These are phyloP conservation scores for Balakata baccata DNA, from an alignment of 345 rosid species.

Conservation along the genomic window DNA sequence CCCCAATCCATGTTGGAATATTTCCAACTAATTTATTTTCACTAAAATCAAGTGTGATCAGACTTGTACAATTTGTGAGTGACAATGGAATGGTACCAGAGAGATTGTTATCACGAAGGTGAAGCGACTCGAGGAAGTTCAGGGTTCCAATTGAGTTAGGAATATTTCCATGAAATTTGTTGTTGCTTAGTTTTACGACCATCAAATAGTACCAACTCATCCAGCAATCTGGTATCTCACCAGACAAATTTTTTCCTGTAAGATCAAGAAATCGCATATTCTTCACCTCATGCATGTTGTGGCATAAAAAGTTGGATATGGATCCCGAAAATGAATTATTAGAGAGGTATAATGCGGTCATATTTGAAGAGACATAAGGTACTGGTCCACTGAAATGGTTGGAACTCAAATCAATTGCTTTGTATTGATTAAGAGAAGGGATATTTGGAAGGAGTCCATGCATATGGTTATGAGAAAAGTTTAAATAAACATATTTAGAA, in stretches of 20 bases:
- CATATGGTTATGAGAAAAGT: not conserved
- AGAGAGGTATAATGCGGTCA: not conserved
- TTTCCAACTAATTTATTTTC: conserved; percentile 9
- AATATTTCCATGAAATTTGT: not conserved
- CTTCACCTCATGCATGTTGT: not conserved
- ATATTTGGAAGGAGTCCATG: conserved; percentile 1
- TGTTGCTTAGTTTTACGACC: not conserved
- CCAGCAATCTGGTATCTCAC: conserved; percentile 11
- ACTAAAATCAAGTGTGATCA: not conserved
- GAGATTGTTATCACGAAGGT: conserved; percentile 4
- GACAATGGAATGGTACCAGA: conserved; percentile 1
- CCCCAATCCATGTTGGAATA: conserved; percentile 12
- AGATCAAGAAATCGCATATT: not conserved
- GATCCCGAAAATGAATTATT: conserved; percentile 1
- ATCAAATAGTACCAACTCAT: not conserved
- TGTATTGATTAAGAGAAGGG: too few relatives aligned
- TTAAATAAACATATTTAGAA: not conserved
- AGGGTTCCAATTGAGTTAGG: conserved; percentile 1
- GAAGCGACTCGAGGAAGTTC: not conserved
- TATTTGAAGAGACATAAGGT: not conserved
- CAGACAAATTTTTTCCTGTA: not conserved
- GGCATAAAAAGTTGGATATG: not conserved
- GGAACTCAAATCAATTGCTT: not conserved
- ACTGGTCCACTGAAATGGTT: not conserved
- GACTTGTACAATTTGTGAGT: not conserved